A percentile compares a stretch with the other conserved stretches of the same genome.
These are phyloP conservation scores for Ajuga reptans DNA, from an alignment of 305 asterid genomes.

Conservation along the genomic window DNA sequence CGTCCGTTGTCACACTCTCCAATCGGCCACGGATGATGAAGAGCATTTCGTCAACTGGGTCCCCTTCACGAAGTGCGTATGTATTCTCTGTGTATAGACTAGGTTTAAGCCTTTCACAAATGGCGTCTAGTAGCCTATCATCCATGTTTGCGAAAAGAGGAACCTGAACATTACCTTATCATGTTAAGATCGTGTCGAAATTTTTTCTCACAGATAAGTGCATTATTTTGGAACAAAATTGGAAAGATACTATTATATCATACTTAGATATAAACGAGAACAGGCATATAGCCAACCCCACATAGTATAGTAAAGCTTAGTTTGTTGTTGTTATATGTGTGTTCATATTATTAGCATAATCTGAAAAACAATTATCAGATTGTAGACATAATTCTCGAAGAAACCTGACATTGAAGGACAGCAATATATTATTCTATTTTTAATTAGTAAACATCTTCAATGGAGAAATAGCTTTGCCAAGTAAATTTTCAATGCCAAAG, in stretches of 20 bases:
- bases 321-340: no score
- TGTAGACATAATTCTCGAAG: no score
- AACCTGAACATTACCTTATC: constrained; percentile 40
- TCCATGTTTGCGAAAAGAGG: constrained; percentile 97
- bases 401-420: neutral
- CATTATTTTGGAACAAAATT: neutral
- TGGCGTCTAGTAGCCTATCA: constrained; percentile 83
- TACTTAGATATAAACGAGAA: no score
- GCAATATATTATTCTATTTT: no score
- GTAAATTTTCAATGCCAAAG: neutral
- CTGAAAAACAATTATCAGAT: no score
- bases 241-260: no score
- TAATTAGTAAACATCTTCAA: neutral
- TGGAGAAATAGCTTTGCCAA: neutral
- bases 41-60: constrained; percentile 90
- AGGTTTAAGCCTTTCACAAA: constrained; percentile 92
- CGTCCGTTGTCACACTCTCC: constrained; percentile 93
- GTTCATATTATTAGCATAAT: no score
- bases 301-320: no score
- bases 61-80: constrained; percentile 80
- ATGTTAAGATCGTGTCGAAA: neutral
- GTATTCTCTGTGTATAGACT: constrained; percentile 81
- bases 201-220: neutral
- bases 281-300: no score
- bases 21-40: constrained; percentile 90